Conservation (phyloP, 495 filamentous ascomycete species). For the Staphylotrichum tortipilum region DNA sequence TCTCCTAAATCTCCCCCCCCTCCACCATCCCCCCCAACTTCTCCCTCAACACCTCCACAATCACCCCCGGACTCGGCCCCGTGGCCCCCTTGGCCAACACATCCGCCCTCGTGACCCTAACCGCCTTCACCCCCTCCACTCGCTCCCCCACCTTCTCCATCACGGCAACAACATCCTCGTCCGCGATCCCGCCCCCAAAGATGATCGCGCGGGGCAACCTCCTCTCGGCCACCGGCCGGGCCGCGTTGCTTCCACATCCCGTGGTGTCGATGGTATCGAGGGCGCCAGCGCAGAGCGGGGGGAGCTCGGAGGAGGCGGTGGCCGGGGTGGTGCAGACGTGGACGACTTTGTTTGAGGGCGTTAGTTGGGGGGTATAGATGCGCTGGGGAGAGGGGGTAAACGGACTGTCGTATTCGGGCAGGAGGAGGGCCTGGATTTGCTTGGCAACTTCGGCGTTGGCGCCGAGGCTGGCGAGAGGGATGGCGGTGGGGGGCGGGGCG, state of each 20-base stretch:
- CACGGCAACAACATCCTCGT: slow-evolving; percentile 13
- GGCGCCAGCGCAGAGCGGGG: slow-evolving; percentile 14
- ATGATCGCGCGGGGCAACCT: slow-evolving; percentile 20
- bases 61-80: slow-evolving; percentile 16
- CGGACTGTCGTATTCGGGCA: slow-evolving; percentile 24
- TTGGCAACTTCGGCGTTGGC: slow-evolving; percentile 18
- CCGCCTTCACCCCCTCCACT: neutral
- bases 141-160: slow-evolving; percentile 5
- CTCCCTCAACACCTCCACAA: slow-evolving; percentile 17
- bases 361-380: neutral
- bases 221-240: slow-evolving; percentile 1
- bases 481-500: slow-evolving; percentile 6
- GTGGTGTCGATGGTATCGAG: slow-evolving; percentile 3
- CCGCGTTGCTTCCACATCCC: slow-evolving; percentile 21
- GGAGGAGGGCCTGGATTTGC: slow-evolving; percentile 13
- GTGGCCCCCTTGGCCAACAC: slow-evolving; percentile 13
- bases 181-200: slow-evolving; percentile 21
- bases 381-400: neutral
- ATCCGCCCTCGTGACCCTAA: slow-evolving; percentile 18
- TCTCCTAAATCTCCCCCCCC: neutral
- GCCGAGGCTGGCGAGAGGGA: slow-evolving; percentile 23
- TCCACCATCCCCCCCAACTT: slow-evolving; percentile 7
- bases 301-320: slow-evolving; percentile 18
- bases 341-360: slow-evolving; percentile 12
- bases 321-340: slow-evolving; percentile 18